A percentile compares a stretch with the other conserved stretches of the same genome.
phyloP scores from a whole-genome alignment of 306 rosid species.

The Myrica gale region DNA sequence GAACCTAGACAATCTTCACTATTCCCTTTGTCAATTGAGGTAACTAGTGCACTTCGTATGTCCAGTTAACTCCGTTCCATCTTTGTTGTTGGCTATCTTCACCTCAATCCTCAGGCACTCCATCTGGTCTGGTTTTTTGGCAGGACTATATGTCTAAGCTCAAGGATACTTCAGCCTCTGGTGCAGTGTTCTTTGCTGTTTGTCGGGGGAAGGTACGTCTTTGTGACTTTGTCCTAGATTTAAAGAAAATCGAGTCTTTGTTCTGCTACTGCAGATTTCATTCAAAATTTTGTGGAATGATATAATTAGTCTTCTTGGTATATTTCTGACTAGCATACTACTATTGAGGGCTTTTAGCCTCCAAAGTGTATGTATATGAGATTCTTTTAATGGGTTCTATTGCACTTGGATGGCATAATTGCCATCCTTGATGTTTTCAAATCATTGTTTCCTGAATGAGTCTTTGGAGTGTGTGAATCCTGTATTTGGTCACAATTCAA shows the following conservation, averaged over 20 bases:
- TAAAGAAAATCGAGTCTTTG: neutral
- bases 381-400: neutral
- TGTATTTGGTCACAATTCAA: neutral
- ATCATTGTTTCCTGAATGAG: neutral
- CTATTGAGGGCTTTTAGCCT: too few species aligned
- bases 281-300: constrained; percentile 11
- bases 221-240: constrained; percentile 24
- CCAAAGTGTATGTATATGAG: neutral
- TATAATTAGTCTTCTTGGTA: neutral
- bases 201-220: constrained; percentile 93
- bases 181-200: constrained; percentile 92
- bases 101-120: constrained; percentile 22
- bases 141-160: constrained; percentile 87
- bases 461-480: neutral
- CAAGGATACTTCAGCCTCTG: constrained; percentile 75
- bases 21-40: constrained; percentile 82
- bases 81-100: neutral
- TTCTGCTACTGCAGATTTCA: constrained; percentile 23
- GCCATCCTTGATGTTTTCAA: constrained; percentile 5
- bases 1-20: constrained; percentile 88
- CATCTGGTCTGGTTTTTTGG: constrained; percentile 25
- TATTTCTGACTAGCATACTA: neutral
- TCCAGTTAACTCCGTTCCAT: constrained; percentile 22
- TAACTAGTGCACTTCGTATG: constrained; percentile 29
- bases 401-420: neutral